These are phyloP conservation scores for Cetradonia linearis DNA, from an alignment of 495 filamentous ascomycete genomes.

Conservation along the genomic window DNA sequence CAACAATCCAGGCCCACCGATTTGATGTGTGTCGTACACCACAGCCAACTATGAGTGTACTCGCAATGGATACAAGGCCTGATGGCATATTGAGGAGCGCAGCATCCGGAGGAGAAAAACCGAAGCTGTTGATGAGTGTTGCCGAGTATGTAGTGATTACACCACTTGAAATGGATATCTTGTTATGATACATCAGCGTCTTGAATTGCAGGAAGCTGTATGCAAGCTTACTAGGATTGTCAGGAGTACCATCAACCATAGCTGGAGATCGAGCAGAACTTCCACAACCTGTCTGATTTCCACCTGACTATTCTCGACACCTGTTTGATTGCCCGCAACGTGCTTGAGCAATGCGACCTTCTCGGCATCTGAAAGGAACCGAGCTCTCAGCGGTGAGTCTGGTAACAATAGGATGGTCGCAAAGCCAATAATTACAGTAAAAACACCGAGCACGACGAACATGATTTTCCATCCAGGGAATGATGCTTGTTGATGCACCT, in stretches of 20 bases:
- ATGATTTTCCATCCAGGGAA: slow-evolving; percentile 53
- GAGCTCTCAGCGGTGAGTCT: slow-evolving; percentile 41
- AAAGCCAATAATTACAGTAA: slow-evolving; percentile 44
- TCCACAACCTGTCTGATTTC: slow-evolving; percentile 39
- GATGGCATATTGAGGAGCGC: slow-evolving; percentile 57
- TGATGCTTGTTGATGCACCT: slow-evolving; percentile 31
- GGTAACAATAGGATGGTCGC: slow-evolving; percentile 44
- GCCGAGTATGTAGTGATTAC: slow-evolving; percentile 54
- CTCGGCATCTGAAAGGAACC: slow-evolving; percentile 43
- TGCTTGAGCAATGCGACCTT: slow-evolving; percentile 31
- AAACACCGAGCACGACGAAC: slow-evolving; percentile 49
- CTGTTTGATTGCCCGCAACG: slow-evolving; percentile 42
- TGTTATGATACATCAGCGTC: not conserved
- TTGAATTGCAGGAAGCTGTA: not conserved
- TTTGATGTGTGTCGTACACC: slow-evolving; percentile 36
- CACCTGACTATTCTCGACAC: slow-evolving; percentile 45
- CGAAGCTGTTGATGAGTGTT: slow-evolving; percentile 47
- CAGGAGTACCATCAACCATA: slow-evolving; percentile 31
- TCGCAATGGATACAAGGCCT: slow-evolving; percentile 45
- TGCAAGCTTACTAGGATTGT: slow-evolving; percentile 15
- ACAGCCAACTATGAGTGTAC: slow-evolving; percentile 45
- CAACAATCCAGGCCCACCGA: slow-evolving; percentile 42
- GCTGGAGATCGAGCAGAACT: slow-evolving; percentile 35
- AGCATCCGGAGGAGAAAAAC: slow-evolving; percentile 43
- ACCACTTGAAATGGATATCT: slow-evolving; percentile 47